Evolutionary conservation across 345 rosid genomes (phyloP).

Genomic region (Stellera chamaejasme): DNA sequence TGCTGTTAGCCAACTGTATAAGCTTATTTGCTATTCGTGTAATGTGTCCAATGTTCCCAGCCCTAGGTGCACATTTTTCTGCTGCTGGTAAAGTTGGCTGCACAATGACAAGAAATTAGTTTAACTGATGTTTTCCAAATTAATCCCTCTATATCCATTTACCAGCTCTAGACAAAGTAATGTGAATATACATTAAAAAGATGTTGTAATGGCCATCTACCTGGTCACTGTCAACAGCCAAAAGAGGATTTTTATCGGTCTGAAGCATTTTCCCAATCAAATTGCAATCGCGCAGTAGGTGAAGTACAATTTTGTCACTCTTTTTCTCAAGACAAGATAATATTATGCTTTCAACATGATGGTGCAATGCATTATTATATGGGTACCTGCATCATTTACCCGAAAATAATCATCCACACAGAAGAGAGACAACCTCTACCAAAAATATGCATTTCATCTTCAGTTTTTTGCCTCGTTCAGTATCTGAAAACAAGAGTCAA

Average conservation of each 20-base stretch:
- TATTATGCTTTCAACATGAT: slow-evolving; percentile 87
- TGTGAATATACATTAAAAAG: background rate
- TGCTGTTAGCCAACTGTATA: slow-evolving; percentile 61
- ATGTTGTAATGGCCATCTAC: slow-evolving; percentile 15
- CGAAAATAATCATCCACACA: slow-evolving; percentile 5
- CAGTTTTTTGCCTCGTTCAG: background rate
- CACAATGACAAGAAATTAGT: slow-evolving; percentile 15
- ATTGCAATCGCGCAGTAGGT: slow-evolving; percentile 76
- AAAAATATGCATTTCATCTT: background rate
- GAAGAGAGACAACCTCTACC: slow-evolving; percentile 5
- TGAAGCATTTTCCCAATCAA: slow-evolving; percentile 67
- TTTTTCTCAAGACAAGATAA: slow-evolving; percentile 79
- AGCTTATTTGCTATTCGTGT: slow-evolving; percentile 82
- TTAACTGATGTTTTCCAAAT: background rate
- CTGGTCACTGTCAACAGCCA: slow-evolving; percentile 46
- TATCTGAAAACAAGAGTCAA: slow-evolving; percentile 10
- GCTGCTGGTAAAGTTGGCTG: slow-evolving; percentile 75
- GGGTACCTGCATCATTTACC: slow-evolving; percentile 67
- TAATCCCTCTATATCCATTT: background rate
- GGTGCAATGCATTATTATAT: slow-evolving; percentile 90
- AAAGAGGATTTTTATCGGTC: slow-evolving; percentile 57
- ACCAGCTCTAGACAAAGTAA: background rate
- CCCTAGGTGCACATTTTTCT: slow-evolving; percentile 71
- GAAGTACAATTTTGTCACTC: slow-evolving; percentile 49
- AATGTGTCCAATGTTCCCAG: slow-evolving; percentile 85